Conservation (phyloP, 768 basidiomycete species). For the Aureoboletus auriporus region DNA sequence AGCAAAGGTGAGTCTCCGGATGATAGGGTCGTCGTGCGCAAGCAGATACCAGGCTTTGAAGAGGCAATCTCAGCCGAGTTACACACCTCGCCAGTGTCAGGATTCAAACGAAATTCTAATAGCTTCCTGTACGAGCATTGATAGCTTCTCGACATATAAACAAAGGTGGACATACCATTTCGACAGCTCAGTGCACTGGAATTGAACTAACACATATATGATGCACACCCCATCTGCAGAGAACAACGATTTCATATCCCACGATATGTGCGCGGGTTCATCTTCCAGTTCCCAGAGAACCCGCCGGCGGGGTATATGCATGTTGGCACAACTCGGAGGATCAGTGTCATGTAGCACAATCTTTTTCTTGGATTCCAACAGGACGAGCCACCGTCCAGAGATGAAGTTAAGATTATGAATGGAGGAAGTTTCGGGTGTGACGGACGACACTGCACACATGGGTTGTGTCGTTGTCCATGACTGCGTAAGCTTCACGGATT, state of each 20-base stretch:
- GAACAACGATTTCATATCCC: neutral
- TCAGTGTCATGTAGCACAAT: slow-evolving; percentile 1
- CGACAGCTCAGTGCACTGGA: fast-evolving
- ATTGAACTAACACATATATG: neutral
- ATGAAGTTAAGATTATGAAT: neutral
- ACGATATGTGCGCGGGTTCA: fast-evolving
- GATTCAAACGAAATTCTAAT: neutral
- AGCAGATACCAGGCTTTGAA: neutral
- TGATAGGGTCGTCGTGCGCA: fast-evolving
- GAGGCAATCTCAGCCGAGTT: neutral
- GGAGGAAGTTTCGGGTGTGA: neutral
- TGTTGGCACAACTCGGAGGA: neutral
- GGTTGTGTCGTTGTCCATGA: slow-evolving; percentile 5
- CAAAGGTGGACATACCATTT: neutral
- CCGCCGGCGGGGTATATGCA: neutral
- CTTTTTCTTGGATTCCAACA: neutral
- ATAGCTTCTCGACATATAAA: neutral
- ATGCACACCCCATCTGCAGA: neutral
- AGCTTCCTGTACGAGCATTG: neutral
- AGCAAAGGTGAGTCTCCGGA: neutral
- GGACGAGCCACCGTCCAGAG: slow-evolving; percentile 5
- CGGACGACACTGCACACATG: neutral
- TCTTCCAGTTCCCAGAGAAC: neutral
- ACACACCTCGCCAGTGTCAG: neutral
- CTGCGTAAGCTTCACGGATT: too few relatives aligned